These are phyloP conservation scores for Roridomyces roridus DNA, from an alignment of 768 basidiomycete species.

Conservation along the genomic window DNA sequence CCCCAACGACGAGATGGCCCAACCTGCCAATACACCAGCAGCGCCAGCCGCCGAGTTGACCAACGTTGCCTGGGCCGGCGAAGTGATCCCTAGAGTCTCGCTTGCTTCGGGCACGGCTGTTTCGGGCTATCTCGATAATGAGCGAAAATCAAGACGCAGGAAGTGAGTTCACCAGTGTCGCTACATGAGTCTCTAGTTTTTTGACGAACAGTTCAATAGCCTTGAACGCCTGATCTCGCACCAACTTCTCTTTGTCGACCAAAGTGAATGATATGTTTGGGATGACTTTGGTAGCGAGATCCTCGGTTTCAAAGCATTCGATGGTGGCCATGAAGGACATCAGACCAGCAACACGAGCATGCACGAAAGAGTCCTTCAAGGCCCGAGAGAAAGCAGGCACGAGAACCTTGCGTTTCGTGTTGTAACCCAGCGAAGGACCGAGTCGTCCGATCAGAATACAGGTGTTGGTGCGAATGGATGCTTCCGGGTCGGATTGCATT, in stretches of 20 bases:
- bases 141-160: not conserved
- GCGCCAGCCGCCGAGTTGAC: slow-evolving; percentile 91
- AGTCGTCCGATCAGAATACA: slow-evolving; percentile 94
- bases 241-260: slow-evolving; percentile 96
- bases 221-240: slow-evolving; percentile 96
- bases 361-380: slow-evolving; percentile 90
- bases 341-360: slow-evolving; percentile 90
- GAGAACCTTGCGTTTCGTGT: slow-evolving; percentile 95
- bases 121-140: slow-evolving; percentile 40
- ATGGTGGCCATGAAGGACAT: slow-evolving; percentile 96
- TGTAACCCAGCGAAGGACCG: slow-evolving; percentile 81
- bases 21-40: slow-evolving; percentile 90
- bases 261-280: slow-evolving; percentile 81
- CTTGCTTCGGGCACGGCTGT: slow-evolving; percentile 37
- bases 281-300: slow-evolving; percentile 88
- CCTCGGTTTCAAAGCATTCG: slow-evolving; percentile 88
- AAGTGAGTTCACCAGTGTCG: slow-evolving; percentile 68
- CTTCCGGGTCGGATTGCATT: slow-evolving; percentile 90
- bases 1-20: slow-evolving; percentile 92
- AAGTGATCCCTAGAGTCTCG: slow-evolving; percentile 33
- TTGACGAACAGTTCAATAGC: slow-evolving; percentile 89
- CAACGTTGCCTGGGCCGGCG: slow-evolving; percentile 54
- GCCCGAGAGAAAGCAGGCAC: slow-evolving; percentile 93
- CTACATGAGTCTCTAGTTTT: slow-evolving; percentile 78
- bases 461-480: slow-evolving; percentile 96